A percentile compares a stretch with the other conserved stretches of the same genome.
phyloP scores from a whole-genome alignment of 1,139 yeast genomes.

The Taphrina flavorubra region DNA sequence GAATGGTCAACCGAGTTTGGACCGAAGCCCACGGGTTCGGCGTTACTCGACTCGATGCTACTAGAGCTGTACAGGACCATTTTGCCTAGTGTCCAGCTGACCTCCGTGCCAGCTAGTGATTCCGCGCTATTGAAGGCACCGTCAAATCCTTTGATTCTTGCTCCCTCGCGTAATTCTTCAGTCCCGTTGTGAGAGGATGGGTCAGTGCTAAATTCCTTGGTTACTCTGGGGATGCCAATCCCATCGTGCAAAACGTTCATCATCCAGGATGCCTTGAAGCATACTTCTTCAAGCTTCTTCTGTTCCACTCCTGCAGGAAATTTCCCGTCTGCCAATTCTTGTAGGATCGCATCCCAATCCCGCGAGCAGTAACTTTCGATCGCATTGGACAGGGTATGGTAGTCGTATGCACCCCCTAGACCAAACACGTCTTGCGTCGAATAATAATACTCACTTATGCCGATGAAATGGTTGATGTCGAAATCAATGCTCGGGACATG shows the following conservation, averaged over 20 bases:
- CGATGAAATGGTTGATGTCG: slow-evolving; percentile 69
- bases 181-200: slow-evolving; percentile 40
- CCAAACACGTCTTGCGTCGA: slow-evolving; percentile 60
- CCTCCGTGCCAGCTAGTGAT: slow-evolving; percentile 66
- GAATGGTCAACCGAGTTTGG: slow-evolving; percentile 50
- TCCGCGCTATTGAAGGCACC: slow-evolving; percentile 68
- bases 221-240: slow-evolving; percentile 63
- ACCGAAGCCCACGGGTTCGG: slow-evolving; percentile 59
- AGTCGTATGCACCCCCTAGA: slow-evolving; percentile 54
- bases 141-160: slow-evolving; percentile 42
- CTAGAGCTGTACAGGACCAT: slow-evolving; percentile 67
- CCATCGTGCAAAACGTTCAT: slow-evolving; percentile 74
- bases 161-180: slow-evolving; percentile 50
- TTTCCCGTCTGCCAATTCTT: slow-evolving; percentile 50
- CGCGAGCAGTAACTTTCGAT: slow-evolving; percentile 59
- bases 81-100: slow-evolving; percentile 85
- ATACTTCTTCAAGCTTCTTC: slow-evolving; percentile 59
- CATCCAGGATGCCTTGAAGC: slow-evolving; percentile 77
- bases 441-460: slow-evolving; percentile 85
- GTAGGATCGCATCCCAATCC: slow-evolving; percentile 56
- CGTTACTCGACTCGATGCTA: slow-evolving; percentile 48
- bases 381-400: slow-evolving; percentile 54
- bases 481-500: slow-evolving; percentile 74
- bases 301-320: slow-evolving; percentile 51
- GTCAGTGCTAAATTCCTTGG: slow-evolving; percentile 32